Percentiles rank a stretch among this genome's conserved stretches.
phyloP scores from a whole-genome alignment of 1,139 yeast species.

The Arxiozyma bovina region DNA sequence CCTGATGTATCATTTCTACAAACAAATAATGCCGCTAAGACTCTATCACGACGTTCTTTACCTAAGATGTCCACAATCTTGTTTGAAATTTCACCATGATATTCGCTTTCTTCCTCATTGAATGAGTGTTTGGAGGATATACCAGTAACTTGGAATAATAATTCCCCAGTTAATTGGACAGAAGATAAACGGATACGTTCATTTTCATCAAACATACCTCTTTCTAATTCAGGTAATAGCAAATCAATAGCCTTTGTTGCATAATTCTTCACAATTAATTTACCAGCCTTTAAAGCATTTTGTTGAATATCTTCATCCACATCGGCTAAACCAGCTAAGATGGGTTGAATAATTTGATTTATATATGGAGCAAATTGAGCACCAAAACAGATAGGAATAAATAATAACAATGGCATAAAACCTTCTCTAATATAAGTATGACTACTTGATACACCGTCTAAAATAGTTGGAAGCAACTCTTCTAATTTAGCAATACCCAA shows the following conservation, averaged over 20 bases:
- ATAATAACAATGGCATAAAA: slow-evolving; percentile 80
- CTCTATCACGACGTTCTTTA: slow-evolving; percentile 76
- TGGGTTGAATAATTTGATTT: slow-evolving; percentile 77
- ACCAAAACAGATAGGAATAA: slow-evolving; percentile 92
- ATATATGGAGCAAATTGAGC: slow-evolving; percentile 85
- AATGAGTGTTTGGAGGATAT: slow-evolving; percentile 56
- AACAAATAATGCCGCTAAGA: slow-evolving; percentile 74
- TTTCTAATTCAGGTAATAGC: slow-evolving; percentile 85
- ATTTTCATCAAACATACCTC: slow-evolving; percentile 74
- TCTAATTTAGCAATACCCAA: slow-evolving; percentile 81
- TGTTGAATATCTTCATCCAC: slow-evolving; percentile 79
- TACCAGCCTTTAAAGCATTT: slow-evolving; percentile 85
- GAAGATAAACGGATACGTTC: slow-evolving; percentile 89
- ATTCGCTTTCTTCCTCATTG: slow-evolving; percentile 51
- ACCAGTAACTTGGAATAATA: slow-evolving; percentile 91
- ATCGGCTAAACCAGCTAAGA: slow-evolving; percentile 86
- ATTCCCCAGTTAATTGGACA: slow-evolving; percentile 93
- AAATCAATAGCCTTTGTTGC: slow-evolving; percentile 91
- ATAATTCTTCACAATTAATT: slow-evolving; percentile 82
- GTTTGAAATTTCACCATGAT: slow-evolving; percentile 53
- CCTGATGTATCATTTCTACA: slow-evolving; percentile 90
- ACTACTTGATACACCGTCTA: slow-evolving; percentile 60
- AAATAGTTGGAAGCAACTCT: slow-evolving; percentile 72
- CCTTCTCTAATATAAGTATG: slow-evolving; percentile 80
- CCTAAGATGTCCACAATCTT: slow-evolving; percentile 76